Evolutionary conservation across 257 asterid species (phyloP).

Genomic region (Linaria vulgaris): DNA sequence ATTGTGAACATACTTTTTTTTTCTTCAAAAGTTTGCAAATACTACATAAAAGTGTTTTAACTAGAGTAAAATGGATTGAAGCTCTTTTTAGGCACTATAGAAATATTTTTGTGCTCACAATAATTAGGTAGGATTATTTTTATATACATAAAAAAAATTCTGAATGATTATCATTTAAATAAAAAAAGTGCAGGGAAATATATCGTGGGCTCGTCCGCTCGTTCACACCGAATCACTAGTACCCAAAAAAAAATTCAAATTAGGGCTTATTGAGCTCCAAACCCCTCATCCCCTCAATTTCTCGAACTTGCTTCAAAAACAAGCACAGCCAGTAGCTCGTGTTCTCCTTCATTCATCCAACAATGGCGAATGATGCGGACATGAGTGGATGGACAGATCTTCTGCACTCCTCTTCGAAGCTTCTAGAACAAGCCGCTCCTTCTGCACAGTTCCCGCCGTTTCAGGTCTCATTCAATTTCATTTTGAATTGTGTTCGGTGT

Average conservation of each 20-base stretch:
- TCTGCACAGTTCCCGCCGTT: constrained; percentile 97
- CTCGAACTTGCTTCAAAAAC: constrained; percentile 7
- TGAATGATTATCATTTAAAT: too few relatives aligned
- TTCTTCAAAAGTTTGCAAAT: too few relatives aligned
- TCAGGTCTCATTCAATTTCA: constrained; percentile 46
- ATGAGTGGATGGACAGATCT: constrained; percentile 95
- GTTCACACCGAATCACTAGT: constrained; percentile 20
- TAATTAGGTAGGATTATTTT: too few relatives aligned
- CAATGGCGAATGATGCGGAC: constrained; percentile 78
- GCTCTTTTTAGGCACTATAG: too few relatives aligned
- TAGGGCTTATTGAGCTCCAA: constrained; percentile 52
- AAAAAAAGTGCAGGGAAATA: neutral
- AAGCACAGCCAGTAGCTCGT: constrained; percentile 20
- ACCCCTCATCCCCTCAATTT: constrained; percentile 28
- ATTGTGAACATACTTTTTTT: too few relatives aligned
- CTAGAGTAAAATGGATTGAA: too few relatives aligned
- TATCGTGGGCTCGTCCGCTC: constrained; percentile 10
- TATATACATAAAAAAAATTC: too few relatives aligned
- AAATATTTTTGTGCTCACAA: too few relatives aligned
- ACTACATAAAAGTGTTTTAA: too few relatives aligned
- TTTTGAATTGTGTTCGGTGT: neutral
- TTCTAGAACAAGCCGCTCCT: constrained; percentile 97
- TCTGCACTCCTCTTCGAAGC: constrained; percentile 95
- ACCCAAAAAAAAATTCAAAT: constrained; percentile 27
- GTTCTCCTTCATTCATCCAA: constrained; percentile 12